phyloP scores from a whole-genome alignment of 169 alveolate species.

The Condylostoma magnum region DNA sequence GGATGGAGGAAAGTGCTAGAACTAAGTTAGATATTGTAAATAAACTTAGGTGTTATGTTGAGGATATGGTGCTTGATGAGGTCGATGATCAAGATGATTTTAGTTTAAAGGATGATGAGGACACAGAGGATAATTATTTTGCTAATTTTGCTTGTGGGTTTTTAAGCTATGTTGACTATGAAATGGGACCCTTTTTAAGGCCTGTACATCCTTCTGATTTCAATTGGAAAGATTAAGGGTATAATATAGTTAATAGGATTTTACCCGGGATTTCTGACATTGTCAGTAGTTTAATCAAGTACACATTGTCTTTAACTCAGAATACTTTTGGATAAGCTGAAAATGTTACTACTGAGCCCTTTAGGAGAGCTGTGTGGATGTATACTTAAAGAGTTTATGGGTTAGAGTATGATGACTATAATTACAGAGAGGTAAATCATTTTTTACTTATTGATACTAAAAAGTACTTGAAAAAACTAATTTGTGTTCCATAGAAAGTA shows the following conservation, averaged over 20 bases:
- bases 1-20: neutral
- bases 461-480: conserved; percentile 13
- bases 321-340: neutral
- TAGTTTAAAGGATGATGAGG: no score
- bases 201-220: conserved; percentile 15
- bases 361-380: conserved; percentile 27
- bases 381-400: conserved; percentile 25
- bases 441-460: neutral
- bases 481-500: conserved; percentile 15
- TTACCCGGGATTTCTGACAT: conserved; percentile 20
- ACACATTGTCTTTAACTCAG: neutral
- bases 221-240: conserved; percentile 1
- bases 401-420: conserved; percentile 19
- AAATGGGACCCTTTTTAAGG: neutral
- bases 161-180: conserved; percentile 8
- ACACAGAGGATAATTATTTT: conserved; percentile 2
- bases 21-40: neutral
- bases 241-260: neutral
- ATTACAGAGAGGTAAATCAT: conserved; percentile 11
- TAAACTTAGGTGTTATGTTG: neutral
- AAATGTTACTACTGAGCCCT: neutral
- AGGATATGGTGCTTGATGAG: neutral
- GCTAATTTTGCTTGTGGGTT: conserved; percentile 15
- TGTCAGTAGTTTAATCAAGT: neutral
- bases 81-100: neutral